Evolutionary conservation across 2,329 filamentous ascomycete genomes (phyloP), one percentile per base, ranked within the genome.

Genomic region (Diaporthe velutina): DNA sequence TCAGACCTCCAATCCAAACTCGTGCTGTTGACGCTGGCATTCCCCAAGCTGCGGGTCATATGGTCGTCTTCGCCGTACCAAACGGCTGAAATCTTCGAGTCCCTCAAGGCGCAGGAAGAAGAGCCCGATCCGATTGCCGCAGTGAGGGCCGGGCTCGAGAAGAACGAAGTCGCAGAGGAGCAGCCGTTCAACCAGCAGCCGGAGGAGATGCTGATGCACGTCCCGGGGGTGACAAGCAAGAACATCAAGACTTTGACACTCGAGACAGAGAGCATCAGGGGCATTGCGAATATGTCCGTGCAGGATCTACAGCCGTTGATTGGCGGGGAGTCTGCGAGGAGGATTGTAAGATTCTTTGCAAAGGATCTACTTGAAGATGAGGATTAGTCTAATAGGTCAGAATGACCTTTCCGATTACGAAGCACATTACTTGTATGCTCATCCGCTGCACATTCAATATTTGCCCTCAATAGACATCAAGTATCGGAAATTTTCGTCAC

Each of bases 11-110:
- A 99, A 82, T 93, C 93, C 76, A 97, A 98, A 83, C 88, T 99
- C 60, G 97, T 98, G 17, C 91, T 98, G 58, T 89, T 99, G 28
- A 98, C 96, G 0, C 90, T 99, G 7, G 94, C 96, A 0, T 99
- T 98, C 79, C 97, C 97, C 0, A 91, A 91, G 30, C 89, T 99
- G 66, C 93, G 95, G 77, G 94, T 99, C 79, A 95, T 99, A 79
- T 99, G 97, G 97, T 97, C 94, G 12, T 94, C 91, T 12, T 95
- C 93, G 15, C 96, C 97, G 0, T 98, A 98, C 81, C 96, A 99
- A 83, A 98, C 97, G 0, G 97, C 97, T 1, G 96, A 98, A 85
- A 98, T 99, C 76, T 98, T 99, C 82, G 93, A 96, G 79, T 93
- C 95, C 78, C 90, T 99, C 72, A 99, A 99, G 86, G 93, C 95